Base-by-base conservation (phyloP, 1,284 basidiomycete genomes). In the Spongispora temasekensis region DNA sequence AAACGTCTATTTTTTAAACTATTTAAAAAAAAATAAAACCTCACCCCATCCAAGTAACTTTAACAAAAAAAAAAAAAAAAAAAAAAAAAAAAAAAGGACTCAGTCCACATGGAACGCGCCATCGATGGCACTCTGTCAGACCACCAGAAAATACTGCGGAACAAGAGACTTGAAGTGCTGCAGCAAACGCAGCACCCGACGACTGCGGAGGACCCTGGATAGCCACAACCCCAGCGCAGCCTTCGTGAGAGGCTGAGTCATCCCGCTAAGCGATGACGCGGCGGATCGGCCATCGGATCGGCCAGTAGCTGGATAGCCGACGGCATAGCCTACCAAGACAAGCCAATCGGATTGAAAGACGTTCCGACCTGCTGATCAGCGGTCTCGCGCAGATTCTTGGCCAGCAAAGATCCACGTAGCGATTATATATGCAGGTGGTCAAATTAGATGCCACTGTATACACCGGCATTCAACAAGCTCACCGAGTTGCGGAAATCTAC, bases 331-430 rank as follows among this genome's bases (percentile, higher is more conserved):
- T 55, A 61, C n/a, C 19, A 61, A 57, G n/a, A 7, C 13, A 4
- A 27, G 21, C 65, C 62, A 54, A 67, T 71, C 65, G 23, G 59
- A 32, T 53, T n/a, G n/a, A n/a, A n/a, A n/a, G n/a, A n/a, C n/a
- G n/a, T n/a, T n/a, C n/a, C n/a, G n/a, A n/a, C n/a, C n/a, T n/a
- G n/a, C n/a, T n/a, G n/a, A n/a, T n/a, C n/a, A n/a, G n/a, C n/a
- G n/a, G n/a, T n/a, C n/a, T n/a, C n/a, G n/a, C n/a, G n/a, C n/a
- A n/a, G n/a, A n/a, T n/a, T n/a, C 44, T 5, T 46, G 10, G n/a
- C 10, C 9, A 42, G 40, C n/a, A 42, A 42, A n/a, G n/a, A n/a
- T n/a, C n/a, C n/a, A n/a, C n/a, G n/a, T n/a, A n/a, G n/a, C n/a
- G n/a, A 0, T 30, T 50, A 62, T 50, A 56, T 46, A 55, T 30